Evolutionary conservation across 768 basidiomycete species (phyloP), one percentile per base, ranked within the genome.

Genomic region (Phaffia tasmanica): DNA sequence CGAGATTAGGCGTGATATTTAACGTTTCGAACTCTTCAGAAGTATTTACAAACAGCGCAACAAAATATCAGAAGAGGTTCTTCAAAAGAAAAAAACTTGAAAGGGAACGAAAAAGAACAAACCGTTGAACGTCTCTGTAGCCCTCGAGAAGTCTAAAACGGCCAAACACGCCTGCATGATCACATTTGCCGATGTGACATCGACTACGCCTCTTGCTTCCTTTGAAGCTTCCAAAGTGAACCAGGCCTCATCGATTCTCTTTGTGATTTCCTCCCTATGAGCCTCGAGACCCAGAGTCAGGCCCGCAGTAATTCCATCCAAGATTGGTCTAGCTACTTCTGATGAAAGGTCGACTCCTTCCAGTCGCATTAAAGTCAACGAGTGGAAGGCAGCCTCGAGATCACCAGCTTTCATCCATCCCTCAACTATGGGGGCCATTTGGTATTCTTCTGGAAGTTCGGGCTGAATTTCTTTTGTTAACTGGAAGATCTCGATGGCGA

Each of bases 61-160:
- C 18, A 53, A 2, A 21, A 19, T 19, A 23, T 11, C 32, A 58
- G 48, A 25, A n/a, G 32, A 42, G 16, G 9, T n/a, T 47, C 29
- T 62, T 47, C 11, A 1, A 27, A 30, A 4, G 5, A 46, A 25
- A 1, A 1, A 29, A 27, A 5, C 14, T 2, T 4, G 27, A 51
- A 50, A 14, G 25, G 19, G 32, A 60, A 62, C 7, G 15, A 18
- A 48, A 3, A 8, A 27, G n/a, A 16, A 50, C 64, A 23, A 18
- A 65, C 64, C 64, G 35, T 65, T 65, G 57, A 65, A 65, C 50
- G 64, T 65, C 57, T 65, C 64, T 25, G 64, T 57, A 32, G 64
- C 57, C n/a, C 64, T 46, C 21, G 60, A 57, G n/a, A 65, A 65
- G 50, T 65, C 64, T 4, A 59, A 18, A 42, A 58, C 53, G n/a